Evolutionary conservation across 2,329 filamentous ascomycete genomes (phyloP).

Genomic region (Sclerotiophoma versabilis): DNA sequence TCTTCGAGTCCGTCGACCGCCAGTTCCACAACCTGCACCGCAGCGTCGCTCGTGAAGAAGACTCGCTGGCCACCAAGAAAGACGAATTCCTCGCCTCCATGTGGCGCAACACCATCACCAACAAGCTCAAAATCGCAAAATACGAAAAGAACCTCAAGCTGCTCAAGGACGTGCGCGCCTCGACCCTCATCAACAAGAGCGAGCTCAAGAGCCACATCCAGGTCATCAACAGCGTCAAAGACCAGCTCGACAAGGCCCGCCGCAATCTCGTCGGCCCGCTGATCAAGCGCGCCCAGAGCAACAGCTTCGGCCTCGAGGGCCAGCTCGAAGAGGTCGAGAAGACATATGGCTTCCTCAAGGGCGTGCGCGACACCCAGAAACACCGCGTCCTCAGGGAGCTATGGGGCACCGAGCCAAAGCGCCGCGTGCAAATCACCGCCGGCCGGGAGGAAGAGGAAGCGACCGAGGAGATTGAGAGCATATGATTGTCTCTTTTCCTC

Average conservation of each 20-base stretch:
- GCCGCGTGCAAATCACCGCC: constrained; percentile 37
- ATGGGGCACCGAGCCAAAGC: constrained; percentile 51
- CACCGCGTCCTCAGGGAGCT: constrained; percentile 81
- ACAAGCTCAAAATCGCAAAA: constrained; percentile 78
- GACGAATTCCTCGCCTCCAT: constrained; percentile 82
- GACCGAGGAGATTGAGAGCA: constrained; percentile 25
- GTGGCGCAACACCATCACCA: constrained; percentile 86
- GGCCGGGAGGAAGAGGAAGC: constrained; percentile 25
- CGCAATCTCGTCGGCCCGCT: constrained; percentile 85
- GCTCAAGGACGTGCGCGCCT: constrained; percentile 78
- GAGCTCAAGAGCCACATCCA: constrained; percentile 87
- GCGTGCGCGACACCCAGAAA: constrained; percentile 80
- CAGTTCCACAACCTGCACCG: constrained; percentile 90
- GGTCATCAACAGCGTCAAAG: constrained; percentile 81
- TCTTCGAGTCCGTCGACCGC: constrained; percentile 91
- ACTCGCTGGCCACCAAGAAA: constrained; percentile 79
- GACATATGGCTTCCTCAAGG: constrained; percentile 78
- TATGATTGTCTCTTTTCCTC: neutral
- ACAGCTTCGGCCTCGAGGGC: constrained; percentile 78
- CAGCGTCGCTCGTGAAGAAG: constrained; percentile 82
- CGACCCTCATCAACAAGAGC: constrained; percentile 86
- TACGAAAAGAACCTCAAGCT: constrained; percentile 89
- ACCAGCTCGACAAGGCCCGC: constrained; percentile 83
- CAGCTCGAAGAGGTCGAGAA: constrained; percentile 85
- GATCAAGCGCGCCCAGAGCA: constrained; percentile 72